Percentiles rank a stretch among this genome's conserved stretches.
Evolutionary conservation across 768 basidiomycete species (phyloP).

Genomic region (Naganishia kalamii): DNA sequence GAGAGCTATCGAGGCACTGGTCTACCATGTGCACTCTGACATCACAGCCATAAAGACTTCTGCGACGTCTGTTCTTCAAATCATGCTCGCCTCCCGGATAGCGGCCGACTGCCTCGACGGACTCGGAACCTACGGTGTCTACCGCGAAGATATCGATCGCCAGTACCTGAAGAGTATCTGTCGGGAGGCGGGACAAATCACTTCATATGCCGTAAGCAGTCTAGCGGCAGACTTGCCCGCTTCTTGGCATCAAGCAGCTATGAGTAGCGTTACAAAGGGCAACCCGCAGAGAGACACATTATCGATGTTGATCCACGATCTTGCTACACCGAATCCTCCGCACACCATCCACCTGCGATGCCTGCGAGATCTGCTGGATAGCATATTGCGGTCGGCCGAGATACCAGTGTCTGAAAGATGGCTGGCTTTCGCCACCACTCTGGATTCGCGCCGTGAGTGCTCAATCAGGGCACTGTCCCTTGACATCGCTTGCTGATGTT

Average conservation of each 20-base stretch:
- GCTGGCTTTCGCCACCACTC: constrained; percentile 61
- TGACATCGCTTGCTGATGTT: background rate
- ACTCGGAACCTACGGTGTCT: constrained; percentile 51
- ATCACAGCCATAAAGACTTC: constrained; percentile 59
- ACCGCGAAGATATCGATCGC: constrained; percentile 49
- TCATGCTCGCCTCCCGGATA: constrained; percentile 60
- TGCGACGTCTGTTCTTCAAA: constrained; percentile 64
- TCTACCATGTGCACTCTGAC: constrained; percentile 57
- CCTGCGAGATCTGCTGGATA: constrained; percentile 57
- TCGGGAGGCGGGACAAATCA: constrained; percentile 16
- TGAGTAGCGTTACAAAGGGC: constrained; percentile 11
- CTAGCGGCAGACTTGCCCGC: constrained; percentile 47
- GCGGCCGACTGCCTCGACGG: constrained; percentile 60
- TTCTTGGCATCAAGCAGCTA: constrained; percentile 53
- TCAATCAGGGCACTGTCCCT: background rate
- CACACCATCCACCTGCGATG: constrained; percentile 53
- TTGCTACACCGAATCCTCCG: constrained; percentile 5
- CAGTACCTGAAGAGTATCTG: constrained; percentile 32
- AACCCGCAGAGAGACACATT: constrained; percentile 23
- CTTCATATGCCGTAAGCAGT: constrained; percentile 59
- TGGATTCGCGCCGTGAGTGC: constrained; percentile 59
- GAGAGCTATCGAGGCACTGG: constrained; percentile 56
- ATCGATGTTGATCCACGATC: constrained; percentile 29
- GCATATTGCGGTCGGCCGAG: constrained; percentile 54
- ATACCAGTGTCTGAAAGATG: constrained; percentile 68